Conservation (phyloP, 2,329 filamentous ascomycete species). For the Ceratocystis ficicola region DNA sequence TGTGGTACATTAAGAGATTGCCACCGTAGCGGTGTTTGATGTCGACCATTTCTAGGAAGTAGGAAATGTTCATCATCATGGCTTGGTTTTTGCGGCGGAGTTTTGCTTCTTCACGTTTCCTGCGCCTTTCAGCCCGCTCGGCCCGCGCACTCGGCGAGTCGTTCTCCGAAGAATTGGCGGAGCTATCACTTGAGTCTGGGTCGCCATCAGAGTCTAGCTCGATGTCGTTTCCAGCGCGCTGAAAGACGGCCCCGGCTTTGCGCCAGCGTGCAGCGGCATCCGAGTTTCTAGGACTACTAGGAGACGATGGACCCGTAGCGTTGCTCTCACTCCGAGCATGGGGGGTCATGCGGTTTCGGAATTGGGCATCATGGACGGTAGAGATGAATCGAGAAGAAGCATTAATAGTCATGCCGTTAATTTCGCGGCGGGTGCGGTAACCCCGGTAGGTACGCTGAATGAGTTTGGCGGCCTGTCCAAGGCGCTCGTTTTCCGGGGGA, state of each 20-base stretch:
- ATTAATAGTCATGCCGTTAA: slow-evolving; percentile 56
- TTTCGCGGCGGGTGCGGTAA: slow-evolving; percentile 58
- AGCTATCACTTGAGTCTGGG: slow-evolving; percentile 26
- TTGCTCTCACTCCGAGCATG: slow-evolving; percentile 27
- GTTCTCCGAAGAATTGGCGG: slow-evolving; percentile 27
- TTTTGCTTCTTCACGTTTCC: slow-evolving; percentile 28
- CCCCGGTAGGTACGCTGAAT: slow-evolving; percentile 67
- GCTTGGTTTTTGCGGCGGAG: slow-evolving; percentile 47
- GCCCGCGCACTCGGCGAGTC: slow-evolving; percentile 28
- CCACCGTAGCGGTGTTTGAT: slow-evolving; percentile 77
- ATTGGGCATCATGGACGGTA: slow-evolving; percentile 47
- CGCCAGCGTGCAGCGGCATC: slow-evolving; percentile 53
- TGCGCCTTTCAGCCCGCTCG: slow-evolving; percentile 31
- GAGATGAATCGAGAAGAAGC: slow-evolving; percentile 60
- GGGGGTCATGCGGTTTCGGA: slow-evolving; percentile 40
- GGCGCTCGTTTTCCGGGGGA: slow-evolving; percentile 9
- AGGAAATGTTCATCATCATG: slow-evolving; percentile 72
- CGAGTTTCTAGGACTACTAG: slow-evolving; percentile 23
- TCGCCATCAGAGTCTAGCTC: slow-evolving; percentile 37
- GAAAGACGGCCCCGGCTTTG: slow-evolving; percentile 57
- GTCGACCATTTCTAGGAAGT: slow-evolving; percentile 78
- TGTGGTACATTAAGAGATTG: slow-evolving; percentile 70
- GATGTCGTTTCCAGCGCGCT: slow-evolving; percentile 55
- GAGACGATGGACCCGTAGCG: slow-evolving; percentile 21
- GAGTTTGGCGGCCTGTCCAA: slow-evolving; percentile 39